phyloP scores from a whole-genome alignment of 176 grass and related monocot species.

The Lolium rigidum region DNA sequence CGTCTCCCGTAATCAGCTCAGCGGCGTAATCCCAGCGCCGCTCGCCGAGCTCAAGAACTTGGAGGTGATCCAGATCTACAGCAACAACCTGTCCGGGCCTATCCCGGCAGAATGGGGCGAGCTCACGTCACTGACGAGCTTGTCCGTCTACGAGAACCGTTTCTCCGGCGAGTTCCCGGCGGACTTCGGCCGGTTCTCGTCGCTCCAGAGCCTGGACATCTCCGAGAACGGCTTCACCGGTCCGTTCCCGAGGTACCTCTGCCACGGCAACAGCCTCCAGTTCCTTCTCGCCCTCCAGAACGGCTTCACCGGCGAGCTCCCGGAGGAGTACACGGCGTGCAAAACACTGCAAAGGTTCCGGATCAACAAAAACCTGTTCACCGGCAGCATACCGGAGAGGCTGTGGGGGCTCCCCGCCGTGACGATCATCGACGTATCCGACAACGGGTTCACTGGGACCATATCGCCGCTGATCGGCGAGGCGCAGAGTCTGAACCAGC shows the following conservation, averaged over 20 bases:
- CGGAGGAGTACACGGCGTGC: slow-evolving; percentile 66
- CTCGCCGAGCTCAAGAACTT: slow-evolving; percentile 61
- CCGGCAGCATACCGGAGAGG: slow-evolving; percentile 53
- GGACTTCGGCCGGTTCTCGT: slow-evolving; percentile 73
- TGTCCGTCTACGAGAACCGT: slow-evolving; percentile 80
- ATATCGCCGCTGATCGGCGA: slow-evolving; percentile 56
- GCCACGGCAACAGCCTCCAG: slow-evolving; percentile 50
- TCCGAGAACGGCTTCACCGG: slow-evolving; percentile 79
- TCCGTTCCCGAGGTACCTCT: slow-evolving; percentile 68
- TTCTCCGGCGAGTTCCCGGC: slow-evolving; percentile 70
- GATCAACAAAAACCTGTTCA: slow-evolving; percentile 73
- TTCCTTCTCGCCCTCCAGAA: slow-evolving; percentile 80
- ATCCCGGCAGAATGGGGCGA: slow-evolving; percentile 65
- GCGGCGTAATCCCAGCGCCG: slow-evolving; percentile 53
- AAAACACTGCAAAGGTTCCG: slow-evolving; percentile 62
- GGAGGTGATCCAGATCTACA: slow-evolving; percentile 66
- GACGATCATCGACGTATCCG: slow-evolving; percentile 79
- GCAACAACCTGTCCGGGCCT: slow-evolving; percentile 70
- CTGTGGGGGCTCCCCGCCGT: slow-evolving; percentile 64
- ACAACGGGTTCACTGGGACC: slow-evolving; percentile 71
- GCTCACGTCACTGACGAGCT: slow-evolving; percentile 43
- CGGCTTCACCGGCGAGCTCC: slow-evolving; percentile 75
- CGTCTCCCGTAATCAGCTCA: slow-evolving; percentile 68
- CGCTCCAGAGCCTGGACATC: slow-evolving; percentile 73
- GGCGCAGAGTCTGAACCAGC: slow-evolving; percentile 60